Evolutionary conservation across 208 protist species (phyloP).

Genomic region (Trypanosoma congolense): DNA sequence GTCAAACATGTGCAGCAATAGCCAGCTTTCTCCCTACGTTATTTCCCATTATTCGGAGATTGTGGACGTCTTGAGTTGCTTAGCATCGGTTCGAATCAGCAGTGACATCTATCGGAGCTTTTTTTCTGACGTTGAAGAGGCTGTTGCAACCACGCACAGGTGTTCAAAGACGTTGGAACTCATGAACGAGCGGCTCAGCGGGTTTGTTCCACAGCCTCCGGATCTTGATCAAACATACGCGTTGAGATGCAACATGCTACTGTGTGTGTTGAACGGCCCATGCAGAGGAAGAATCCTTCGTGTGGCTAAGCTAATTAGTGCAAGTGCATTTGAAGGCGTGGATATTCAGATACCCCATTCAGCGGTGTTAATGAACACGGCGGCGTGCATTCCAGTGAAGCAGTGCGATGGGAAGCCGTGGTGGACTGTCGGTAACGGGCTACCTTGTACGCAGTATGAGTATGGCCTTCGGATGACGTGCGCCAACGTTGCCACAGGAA

Average conservation of each 20-base stretch:
- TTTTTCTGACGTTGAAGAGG: conserved; percentile 65
- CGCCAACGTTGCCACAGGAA: conserved; percentile 14
- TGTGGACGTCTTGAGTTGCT: conserved; percentile 50
- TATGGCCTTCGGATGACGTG: conserved; percentile 65
- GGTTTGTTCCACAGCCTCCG: conserved; percentile 59
- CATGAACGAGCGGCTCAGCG: conserved; percentile 31
- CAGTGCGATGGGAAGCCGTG: conserved; percentile 64
- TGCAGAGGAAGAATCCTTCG: conserved; percentile 22
- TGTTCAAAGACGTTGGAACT: conserved; percentile 20
- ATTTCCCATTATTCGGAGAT: conserved; percentile 42
- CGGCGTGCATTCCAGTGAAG: conserved; percentile 69
- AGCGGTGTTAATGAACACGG: conserved; percentile 7
- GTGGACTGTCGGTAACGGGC: conserved; percentile 53
- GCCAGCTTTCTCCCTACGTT: conserved; percentile 57
- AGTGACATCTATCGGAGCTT: conserved; percentile 74
- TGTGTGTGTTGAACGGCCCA: conserved; percentile 29
- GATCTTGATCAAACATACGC: conserved; percentile 39
- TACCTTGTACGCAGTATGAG: conserved; percentile 78
- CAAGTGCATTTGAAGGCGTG: conserved; percentile 9
- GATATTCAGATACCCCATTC: neutral
- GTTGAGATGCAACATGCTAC: conserved; percentile 52
- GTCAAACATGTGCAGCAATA: conserved; percentile 77
- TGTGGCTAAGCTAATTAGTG: conserved; percentile 1
- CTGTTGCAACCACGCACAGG: conserved; percentile 50
- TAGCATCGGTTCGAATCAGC: conserved; percentile 64